Evolutionary conservation across 345 rosid genomes (phyloP), one percentile per base, ranked within the genome.

Genomic region (Murraya paniculata): DNA sequence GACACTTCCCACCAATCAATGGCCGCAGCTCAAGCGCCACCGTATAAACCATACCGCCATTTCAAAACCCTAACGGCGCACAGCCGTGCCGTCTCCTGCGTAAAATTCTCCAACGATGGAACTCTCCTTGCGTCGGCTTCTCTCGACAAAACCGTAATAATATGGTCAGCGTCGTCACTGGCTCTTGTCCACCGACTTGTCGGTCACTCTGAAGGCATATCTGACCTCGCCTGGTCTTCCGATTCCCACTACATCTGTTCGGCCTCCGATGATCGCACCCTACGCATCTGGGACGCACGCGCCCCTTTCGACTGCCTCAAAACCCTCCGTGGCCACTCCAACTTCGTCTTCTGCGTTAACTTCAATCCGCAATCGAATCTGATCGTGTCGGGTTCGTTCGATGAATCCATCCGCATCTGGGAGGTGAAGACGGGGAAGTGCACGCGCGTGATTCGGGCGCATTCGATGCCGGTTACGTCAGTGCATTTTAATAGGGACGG

Each of bases 221-320:
- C 91, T 7, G 98, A 95, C 87, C 85, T 95, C 3, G 97, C 98
- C 58, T 95, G 98, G 98, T 95, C 98, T 53, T 91, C 93, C 7
- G 97, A 96, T 78, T 92, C 98, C 36, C 99, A 90, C 83, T 94
- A 96, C 84, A 91, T 95, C 76, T 96, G 98, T 83, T 94, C 99
- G 64, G 97, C 97, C 62, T 94, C 99, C 41, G 98, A 96, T 64
- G 99, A 96, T 68, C 88, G 90, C 41, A 77, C 98, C 72, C 90
- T 96, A 80, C 99, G 99, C 76, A 96, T 96, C 83, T 96, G 99
- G 99, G 92, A 90, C 21, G 86, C 99, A 6, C 92, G 94, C 7
- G 33, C 93, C 76, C 94, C 97, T 2, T 92, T 92, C 68, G 99
- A 96, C 9, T 91, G 95, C 80, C 91, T 94, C 55, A 91, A 94